These are phyloP conservation scores for Aureobasidium sp. DNA, from an alignment of 2,329 filamentous ascomycete genomes.

Conservation along the genomic window DNA sequence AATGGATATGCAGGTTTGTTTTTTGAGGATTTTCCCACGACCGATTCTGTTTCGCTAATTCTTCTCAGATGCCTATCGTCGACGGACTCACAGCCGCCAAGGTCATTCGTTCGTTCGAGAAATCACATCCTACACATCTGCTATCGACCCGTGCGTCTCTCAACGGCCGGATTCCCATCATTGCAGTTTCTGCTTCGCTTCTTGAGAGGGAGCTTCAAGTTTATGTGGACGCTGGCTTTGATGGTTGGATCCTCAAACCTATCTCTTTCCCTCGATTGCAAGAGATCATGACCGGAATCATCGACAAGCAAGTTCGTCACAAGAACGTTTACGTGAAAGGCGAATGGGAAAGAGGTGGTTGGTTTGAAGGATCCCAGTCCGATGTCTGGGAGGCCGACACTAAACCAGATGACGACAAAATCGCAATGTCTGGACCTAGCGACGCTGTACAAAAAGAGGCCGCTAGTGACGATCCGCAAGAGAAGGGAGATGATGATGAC, in stretches of 20 bases:
- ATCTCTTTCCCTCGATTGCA: conserved; percentile 71
- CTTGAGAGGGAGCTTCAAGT: conserved; percentile 57
- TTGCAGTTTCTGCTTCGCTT: conserved; percentile 79
- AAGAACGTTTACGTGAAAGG: conserved; percentile 61
- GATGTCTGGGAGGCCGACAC: conserved; percentile 32
- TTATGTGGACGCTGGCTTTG: conserved; percentile 73
- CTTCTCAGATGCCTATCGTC: conserved; percentile 74
- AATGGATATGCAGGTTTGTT: conserved; percentile 82
- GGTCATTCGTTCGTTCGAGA: conserved; percentile 69
- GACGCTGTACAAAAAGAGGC: conserved; percentile 26
- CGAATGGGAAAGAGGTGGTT: conserved; percentile 77
- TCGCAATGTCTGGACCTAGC: conserved; percentile 18
- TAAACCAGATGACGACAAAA: conserved; percentile 19
- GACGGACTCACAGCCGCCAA: conserved; percentile 75
- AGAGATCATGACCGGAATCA: conserved; percentile 59
- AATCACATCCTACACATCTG: conserved; percentile 38
- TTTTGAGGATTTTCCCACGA: neutral
- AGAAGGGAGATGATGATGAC: conserved; percentile 22
- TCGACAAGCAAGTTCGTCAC: conserved; percentile 48
- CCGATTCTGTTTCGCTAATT: conserved; percentile 14
- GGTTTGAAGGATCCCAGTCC: conserved; percentile 51
- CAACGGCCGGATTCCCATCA: conserved; percentile 66
- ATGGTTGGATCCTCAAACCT: conserved; percentile 85
- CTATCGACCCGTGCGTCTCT: conserved; percentile 51
- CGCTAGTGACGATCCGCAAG: conserved; percentile 24